These are phyloP conservation scores for Pleurotus tuoliensis DNA, from an alignment of 768 basidiomycete genomes.

Conservation along the genomic window DNA sequence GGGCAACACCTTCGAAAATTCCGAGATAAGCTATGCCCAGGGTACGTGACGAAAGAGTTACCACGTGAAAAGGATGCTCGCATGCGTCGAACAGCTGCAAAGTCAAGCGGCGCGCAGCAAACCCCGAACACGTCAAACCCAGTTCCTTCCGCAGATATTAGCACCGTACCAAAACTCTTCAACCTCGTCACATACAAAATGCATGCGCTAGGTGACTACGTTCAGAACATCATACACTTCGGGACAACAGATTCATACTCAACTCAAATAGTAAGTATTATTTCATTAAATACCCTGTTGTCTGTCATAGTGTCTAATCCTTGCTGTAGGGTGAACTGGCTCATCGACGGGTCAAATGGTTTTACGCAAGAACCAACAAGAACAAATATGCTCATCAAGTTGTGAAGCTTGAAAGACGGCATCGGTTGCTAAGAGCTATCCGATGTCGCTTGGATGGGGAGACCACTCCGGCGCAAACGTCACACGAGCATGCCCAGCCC, in stretches of 20 bases:
- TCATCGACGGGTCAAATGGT: slow-evolving; percentile 30
- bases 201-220: slow-evolving; percentile 26
- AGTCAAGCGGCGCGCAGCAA: slow-evolving; percentile 1
- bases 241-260: slow-evolving; percentile 29
- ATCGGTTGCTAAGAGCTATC: slow-evolving; percentile 9
- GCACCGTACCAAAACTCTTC: slow-evolving; percentile 8
- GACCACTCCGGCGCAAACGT: slow-evolving; percentile 21
- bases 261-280: slow-evolving; percentile 22
- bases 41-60: slow-evolving; percentile 19
- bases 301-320: neutral
- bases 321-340: slow-evolving; percentile 31
- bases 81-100: slow-evolving; percentile 8
- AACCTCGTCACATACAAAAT: slow-evolving; percentile 25
- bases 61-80: slow-evolving; percentile 21
- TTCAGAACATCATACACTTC: slow-evolving; percentile 12
- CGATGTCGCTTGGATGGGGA: neutral
- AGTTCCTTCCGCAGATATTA: neutral
- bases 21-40: slow-evolving; percentile 9
- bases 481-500: neutral
- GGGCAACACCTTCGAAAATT: slow-evolving; percentile 22
- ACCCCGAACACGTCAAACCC: neutral
- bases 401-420: slow-evolving; percentile 13
- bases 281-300: neutral
- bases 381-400: slow-evolving; percentile 21
- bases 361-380: slow-evolving; percentile 31